Base-by-base conservation (phyloP, 2,329 filamentous ascomycete genomes). In the Verticillium dahliae region DNA sequence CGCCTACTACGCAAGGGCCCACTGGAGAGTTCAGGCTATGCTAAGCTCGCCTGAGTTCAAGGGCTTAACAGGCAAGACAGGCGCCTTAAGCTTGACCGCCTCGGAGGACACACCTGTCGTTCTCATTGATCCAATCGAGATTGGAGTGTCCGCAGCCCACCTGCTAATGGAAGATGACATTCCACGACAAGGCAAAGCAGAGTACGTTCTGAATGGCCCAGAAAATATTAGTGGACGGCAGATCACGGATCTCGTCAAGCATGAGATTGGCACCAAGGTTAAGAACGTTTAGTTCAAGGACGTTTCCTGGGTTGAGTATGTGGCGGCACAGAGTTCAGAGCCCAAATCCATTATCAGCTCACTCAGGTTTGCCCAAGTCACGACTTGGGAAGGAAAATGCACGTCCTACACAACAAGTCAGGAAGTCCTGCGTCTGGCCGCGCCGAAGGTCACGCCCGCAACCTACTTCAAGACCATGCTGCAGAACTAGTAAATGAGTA, bases 11-110 rank as follows among this genome's bases (percentile, higher is more conserved):
- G 57, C 72, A 3, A 69, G 76, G 5, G 39, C 65, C 0, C 75
- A 79, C 57, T 78, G 75, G 76, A 77, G 76, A 0, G 73, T 79
- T n/a, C 76, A 79, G 64, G 22, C 67, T 5, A 60, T 78, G 50
- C 68, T 79, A 3, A 61, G 63, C 59, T 70, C 74, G 37, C 70
- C 72, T 0, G 74, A 76, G 58, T 78, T 78, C 57, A 52, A 61
- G 9, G 22, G 35, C 3, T 60, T 79, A 55, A 73, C 70, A 5
- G 73, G 76, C 7, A 63, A 73, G 62, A 71, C 72, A 61, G 65
- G 62, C 0, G 60, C 66, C 0, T 65, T 78, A 10, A 64, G 56
- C 1, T n/a, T 76, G 6, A 66, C 75, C 10, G 59, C 64, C 0
- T 65, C 69, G 0, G 62, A 70, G 22, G 67, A 76, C 63, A 69